Percentiles rank a stretch among this genome's conserved stretches.
phyloP scores from a whole-genome alignment of 2,329 filamentous ascomycete genomes.

The Ophiostoma ulmi region DNA sequence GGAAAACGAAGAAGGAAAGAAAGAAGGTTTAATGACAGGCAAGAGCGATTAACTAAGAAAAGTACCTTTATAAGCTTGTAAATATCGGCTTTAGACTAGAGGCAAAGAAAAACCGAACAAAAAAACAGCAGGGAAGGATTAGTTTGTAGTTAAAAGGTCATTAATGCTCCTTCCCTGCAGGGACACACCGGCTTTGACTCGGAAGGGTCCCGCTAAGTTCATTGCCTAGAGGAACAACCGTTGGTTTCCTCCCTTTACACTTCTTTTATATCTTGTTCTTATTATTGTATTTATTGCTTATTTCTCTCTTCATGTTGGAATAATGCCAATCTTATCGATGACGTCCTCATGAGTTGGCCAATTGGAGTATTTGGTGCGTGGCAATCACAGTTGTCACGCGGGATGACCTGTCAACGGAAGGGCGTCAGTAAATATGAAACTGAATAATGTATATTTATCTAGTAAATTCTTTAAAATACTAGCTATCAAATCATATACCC shows the following conservation, averaged over 20 bases:
- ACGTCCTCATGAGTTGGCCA: background rate
- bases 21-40: background rate
- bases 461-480: background rate
- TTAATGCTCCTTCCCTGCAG: background rate
- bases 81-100: no score
- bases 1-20: background rate
- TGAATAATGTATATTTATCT: background rate
- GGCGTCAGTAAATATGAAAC: background rate
- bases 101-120: no score
- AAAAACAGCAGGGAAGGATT: background rate
- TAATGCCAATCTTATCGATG: background rate
- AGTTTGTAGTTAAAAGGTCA: background rate
- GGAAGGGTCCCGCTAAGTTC: background rate
- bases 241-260: background rate
- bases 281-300: background rate
- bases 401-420: conserved; percentile 4
- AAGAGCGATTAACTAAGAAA: no score
- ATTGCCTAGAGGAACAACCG: background rate
- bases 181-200: background rate
- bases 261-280: background rate
- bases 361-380: background rate
- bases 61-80: no score
- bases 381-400: background rate
- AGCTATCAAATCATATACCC: background rate
- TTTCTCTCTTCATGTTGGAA: background rate